Evolutionary conservation across 805 yeast species (phyloP), one percentile per base, ranked within the genome.

Genomic region (Ogataea ganodermae): DNA sequence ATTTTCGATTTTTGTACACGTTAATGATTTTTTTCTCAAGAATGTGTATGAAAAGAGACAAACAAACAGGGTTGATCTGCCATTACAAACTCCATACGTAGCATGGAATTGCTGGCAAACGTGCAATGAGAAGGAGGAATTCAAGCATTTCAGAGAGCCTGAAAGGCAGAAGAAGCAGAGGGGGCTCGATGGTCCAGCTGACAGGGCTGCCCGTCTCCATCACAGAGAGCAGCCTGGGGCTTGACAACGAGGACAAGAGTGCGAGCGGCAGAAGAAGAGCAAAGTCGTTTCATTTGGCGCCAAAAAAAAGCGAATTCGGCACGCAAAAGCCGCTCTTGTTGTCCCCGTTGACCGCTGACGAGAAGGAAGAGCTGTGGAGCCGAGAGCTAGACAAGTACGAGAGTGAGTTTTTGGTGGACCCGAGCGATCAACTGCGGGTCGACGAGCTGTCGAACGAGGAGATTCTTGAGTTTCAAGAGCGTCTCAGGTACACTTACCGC

Each of bases 151-250:
- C 56, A 13, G 62, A 60, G 20, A 28, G 51, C 12, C 42, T 49
- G 22, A 50, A 45, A 22, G 52, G 58, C 16, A 50, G 62, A 44
- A 71, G 65, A 47, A 71, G 74, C 6, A 70, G 89, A 58, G 74
- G 83, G 45, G 75, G 78, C 49, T 83, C 90, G 2, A 76, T 83
- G 50, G 89, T 84, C 1, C 80, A 80, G 42, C 66, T 70, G 24
- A 81, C 84, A 39, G 89, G 89, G 0, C 63, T 74, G 36, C 78
- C 75, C 28, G 71, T 74, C 8, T 82, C 83, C 1, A 65, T 66
- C 17, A 52, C 62, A 2, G 71, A 72, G 21, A 67, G 46, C 23
- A 46, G 40, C 32, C 28, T 54, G 18, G 45, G 28, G 21, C 9
- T 46, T 13, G 55, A 45, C 16, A 16, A 27, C 6, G 38, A 38